Percentiles rank a stretch among this genome's conserved stretches.
Conservation (phyloP, 73 alveolate genomes). For the Symbiodinium natans region DNA sequence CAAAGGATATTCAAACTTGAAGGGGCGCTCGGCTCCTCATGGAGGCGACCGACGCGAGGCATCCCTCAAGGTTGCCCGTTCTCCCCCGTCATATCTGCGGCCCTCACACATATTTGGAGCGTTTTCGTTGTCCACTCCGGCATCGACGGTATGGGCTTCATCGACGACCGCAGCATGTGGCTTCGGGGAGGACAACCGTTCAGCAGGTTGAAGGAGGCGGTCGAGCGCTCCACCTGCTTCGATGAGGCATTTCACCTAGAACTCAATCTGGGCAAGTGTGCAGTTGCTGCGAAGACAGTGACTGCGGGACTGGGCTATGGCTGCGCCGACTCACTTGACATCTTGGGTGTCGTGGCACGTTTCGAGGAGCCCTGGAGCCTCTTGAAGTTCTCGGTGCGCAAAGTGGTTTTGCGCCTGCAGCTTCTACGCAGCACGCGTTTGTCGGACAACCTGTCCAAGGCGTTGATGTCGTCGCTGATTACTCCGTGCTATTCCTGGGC, state of each 20-base stretch:
- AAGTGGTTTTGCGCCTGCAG: neutral
- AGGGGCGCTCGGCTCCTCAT: neutral
- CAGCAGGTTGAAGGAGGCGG: neutral
- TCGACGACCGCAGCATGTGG: neutral
- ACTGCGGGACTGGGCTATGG: too few species aligned
- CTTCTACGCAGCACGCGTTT: neutral
- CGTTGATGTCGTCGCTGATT: neutral
- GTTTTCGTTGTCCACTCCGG: neutral
- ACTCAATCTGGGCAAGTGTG: too few species aligned
- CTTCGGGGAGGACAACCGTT: neutral
- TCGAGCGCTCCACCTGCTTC: neutral
- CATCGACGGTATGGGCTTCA: neutral
- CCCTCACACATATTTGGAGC: neutral
- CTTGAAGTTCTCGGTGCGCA: neutral
- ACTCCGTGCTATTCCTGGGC: neutral
- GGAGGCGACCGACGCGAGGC: neutral
- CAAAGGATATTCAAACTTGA: neutral
- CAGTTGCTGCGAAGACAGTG: too few species aligned
- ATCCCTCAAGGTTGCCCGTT: neutral
- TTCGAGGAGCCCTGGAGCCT: neutral
- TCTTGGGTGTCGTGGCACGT: neutral
- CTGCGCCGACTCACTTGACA: too few species aligned
- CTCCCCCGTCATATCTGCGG: too few species aligned
- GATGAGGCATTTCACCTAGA: neutral
- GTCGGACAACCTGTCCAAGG: neutral